Conservation (phyloP, 495 filamentous ascomycete genomes). For the Halenospora varia region DNA sequence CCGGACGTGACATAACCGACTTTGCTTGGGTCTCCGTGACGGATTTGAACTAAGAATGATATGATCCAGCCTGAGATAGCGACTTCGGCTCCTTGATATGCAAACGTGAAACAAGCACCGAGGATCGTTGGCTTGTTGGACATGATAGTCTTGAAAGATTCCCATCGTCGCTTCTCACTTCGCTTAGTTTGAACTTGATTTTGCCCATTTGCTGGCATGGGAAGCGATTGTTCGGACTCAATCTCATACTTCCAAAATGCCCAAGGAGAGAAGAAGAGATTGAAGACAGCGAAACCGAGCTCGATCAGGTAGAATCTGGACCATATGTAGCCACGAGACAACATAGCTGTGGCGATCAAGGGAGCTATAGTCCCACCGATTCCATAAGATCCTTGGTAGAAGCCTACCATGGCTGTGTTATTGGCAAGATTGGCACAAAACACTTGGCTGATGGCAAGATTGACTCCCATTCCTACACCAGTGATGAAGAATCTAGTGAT, state of each 20-base stretch:
- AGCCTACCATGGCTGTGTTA: conserved; percentile 55
- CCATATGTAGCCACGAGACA: conserved; percentile 46
- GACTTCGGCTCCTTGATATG: conserved; percentile 76
- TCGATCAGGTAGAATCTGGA: conserved; percentile 55
- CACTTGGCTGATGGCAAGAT: conserved; percentile 70
- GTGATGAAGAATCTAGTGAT: conserved; percentile 55
- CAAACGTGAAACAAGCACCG: conserved; percentile 71
- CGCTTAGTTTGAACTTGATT: conserved; percentile 24
- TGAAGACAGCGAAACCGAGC: conserved; percentile 45
- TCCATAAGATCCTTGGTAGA: conserved; percentile 68
- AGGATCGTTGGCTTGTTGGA: conserved; percentile 55
- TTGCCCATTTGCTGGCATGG: conserved; percentile 1
- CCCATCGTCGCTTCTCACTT: conserved; percentile 11
- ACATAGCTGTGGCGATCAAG: conserved; percentile 63
- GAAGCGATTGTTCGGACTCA: conserved; percentile 34
- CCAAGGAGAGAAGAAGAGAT: conserved; percentile 44
- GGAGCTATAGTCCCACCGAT: conserved; percentile 67
- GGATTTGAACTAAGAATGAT: conserved; percentile 67
- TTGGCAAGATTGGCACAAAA: conserved; percentile 66
- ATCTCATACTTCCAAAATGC: conserved; percentile 51
- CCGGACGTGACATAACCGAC: conserved; percentile 80
- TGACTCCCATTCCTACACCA: conserved; percentile 62
- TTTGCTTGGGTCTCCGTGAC: conserved; percentile 56
- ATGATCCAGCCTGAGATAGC: conserved; percentile 81
- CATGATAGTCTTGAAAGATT: conserved; percentile 39